A percentile compares a stretch with the other conserved stretches of the same genome.
phyloP scores from a whole-genome alignment of 2,329 filamentous ascomycete genomes.

The Nigrospora sphaerica region DNA sequence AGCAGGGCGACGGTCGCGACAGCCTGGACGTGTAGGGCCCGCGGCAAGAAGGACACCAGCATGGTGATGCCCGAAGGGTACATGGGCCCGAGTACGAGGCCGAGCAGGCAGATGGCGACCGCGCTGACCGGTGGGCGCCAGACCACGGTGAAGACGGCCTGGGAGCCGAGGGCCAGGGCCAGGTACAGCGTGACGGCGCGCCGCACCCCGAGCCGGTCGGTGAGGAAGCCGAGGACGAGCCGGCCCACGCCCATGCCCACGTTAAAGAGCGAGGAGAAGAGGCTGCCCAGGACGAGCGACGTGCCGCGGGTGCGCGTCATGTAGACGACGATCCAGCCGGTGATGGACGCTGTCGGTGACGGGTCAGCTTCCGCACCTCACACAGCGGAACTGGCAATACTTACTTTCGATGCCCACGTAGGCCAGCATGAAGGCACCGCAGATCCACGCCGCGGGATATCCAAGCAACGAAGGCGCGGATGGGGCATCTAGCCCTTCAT shows the following conservation, averaged over 20 bases:
- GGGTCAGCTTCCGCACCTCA: neutral
- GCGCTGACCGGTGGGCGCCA: slow-evolving; percentile 16
- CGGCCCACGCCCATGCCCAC: slow-evolving; percentile 34
- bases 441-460: slow-evolving; percentile 29
- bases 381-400: neutral
- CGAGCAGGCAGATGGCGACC: slow-evolving; percentile 22
- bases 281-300: slow-evolving; percentile 25
- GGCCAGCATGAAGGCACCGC: slow-evolving; percentile 32
- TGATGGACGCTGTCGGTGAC: slow-evolving; percentile 22
- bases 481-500: neutral
- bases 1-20: slow-evolving; percentile 35
- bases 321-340: slow-evolving; percentile 38
- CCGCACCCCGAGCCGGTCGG: slow-evolving; percentile 21
- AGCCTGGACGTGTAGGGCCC: slow-evolving; percentile 30
- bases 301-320: slow-evolving; percentile 31
- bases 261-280: slow-evolving; percentile 36
- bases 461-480: slow-evolving; percentile 14
- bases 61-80: slow-evolving; percentile 33
- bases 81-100: slow-evolving; percentile 32
- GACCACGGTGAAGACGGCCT: slow-evolving; percentile 11
- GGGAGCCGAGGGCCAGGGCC: slow-evolving; percentile 8
- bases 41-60: slow-evolving; percentile 26
- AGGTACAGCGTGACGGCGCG: slow-evolving; percentile 18
- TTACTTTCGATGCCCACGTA: slow-evolving; percentile 34
- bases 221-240: slow-evolving; percentile 21